Conservation (phyloP, 495 filamentous ascomycete genomes). For the Rhizodiscina lignyota region DNA sequence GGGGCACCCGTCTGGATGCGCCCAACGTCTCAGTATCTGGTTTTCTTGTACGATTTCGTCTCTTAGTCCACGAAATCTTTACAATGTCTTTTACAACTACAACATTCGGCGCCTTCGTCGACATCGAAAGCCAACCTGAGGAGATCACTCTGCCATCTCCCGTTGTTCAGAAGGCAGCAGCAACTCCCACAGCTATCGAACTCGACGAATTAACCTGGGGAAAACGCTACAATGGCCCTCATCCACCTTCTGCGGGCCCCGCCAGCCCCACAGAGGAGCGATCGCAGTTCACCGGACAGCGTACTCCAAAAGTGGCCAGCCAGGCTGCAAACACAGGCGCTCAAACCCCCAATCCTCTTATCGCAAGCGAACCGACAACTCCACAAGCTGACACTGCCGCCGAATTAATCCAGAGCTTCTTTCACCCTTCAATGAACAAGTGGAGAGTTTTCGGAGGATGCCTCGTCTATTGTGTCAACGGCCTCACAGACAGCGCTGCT, state of each 20-base stretch:
- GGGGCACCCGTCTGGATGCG: too few species aligned
- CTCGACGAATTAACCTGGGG: not conserved
- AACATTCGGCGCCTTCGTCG: not conserved
- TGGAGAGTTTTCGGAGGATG: conserved; percentile 27
- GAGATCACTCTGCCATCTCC: not conserved
- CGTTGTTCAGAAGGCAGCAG: not conserved
- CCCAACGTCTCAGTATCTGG: too few species aligned
- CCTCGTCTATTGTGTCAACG: conserved; percentile 22
- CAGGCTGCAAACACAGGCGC: too few species aligned
- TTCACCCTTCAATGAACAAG: conserved; percentile 35
- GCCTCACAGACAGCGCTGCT: conserved; percentile 39
- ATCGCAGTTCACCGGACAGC: conserved; percentile 1
- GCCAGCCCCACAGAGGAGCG: not conserved
- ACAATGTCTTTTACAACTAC: too few species aligned
- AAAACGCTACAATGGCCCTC: not conserved
- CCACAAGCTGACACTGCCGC: too few species aligned
- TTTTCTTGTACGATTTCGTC: too few species aligned
- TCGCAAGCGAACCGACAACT: too few species aligned
- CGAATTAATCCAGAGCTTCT: conserved; percentile 31
- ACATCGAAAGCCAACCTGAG: not conserved
- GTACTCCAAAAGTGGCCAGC: conserved; percentile 19
- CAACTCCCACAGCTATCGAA: not conserved
- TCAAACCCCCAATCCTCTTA: too few species aligned
- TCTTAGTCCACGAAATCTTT: too few species aligned
- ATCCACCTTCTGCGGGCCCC: not conserved